Base-by-base conservation (phyloP, 78 protist species). In the Cavenderia fasciculata region DNA sequence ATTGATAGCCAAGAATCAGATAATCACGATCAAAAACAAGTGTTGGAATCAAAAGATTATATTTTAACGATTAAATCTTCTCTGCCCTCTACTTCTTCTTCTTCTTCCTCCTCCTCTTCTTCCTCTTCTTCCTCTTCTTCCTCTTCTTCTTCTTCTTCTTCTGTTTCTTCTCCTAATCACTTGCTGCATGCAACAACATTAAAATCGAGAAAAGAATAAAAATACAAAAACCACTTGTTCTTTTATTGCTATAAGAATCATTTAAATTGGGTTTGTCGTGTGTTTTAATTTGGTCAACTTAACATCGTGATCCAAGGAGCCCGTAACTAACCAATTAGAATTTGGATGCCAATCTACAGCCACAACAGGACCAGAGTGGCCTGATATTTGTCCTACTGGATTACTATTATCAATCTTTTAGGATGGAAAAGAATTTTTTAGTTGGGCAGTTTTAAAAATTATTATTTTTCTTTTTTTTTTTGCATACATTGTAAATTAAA, bases 291-390 rank as follows among this genome's bases (percentile, higher is more conserved):
- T 82, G 23, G 90, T 23, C 29, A 82, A 54, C 43, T 78, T 19
- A 43, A 82, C 70, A n/a, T 66, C 56, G n/a, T 82, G 76, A 56
- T 82, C 90, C 27, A 82, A 29, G 3, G 71, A 52, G 33, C 90
- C 90, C 51, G 90, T 68, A n/a, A 82, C 68, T 34, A 34, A 40
- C 4, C 25, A 57, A 66, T 29, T 79, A 27, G 51, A 47, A 19
- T 76, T 56, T 18, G 90, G 76, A 57, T 82, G 76, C 90, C 90
- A 82, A 56, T 82, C 90, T 11, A 44, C 68, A 18, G 79, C 36
- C 1, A 82, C 71, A 2, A 82, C 78, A 14, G 90, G 90, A 4
- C 90, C 90, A 2, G 57, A 2, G 33, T 82, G 90, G 36, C 90
- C 90, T n/a, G 59, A 3, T 14, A 82, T 57, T 10, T 66, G 29